A percentile compares a stretch with the other conserved stretches of the same genome.
These are phyloP conservation scores for Hordeum vulgare DNA, from an alignment of 176 grass and related monocot genomes.

Conservation along the genomic window MorexV3_pseudomolecules_assembly NC_058521.1:522796440-522796939, in stretches of 20 bases:
- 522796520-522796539: not conserved
- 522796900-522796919: too few relatives aligned
- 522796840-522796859: too few relatives aligned
- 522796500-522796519: not conserved
- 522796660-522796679: slow-evolving; percentile 14
- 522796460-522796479: not conserved
- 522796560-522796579: not conserved
- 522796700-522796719: slow-evolving; percentile 23
- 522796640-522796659: slow-evolving; percentile 14
- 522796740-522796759: not conserved
- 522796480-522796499: slow-evolving; percentile 2
- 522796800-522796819: too few relatives aligned
- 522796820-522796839: too few relatives aligned
- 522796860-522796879: too few relatives aligned
- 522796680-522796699: slow-evolving; percentile 2
- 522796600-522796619: slow-evolving; percentile 18
- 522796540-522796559: not conserved
- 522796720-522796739: slow-evolving; percentile 8
- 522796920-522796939: too few relatives aligned
- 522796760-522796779: too few relatives aligned
- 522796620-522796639: slow-evolving; percentile 42
- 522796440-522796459: not conserved
- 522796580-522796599: slow-evolving; percentile 12
- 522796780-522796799: too few relatives aligned
- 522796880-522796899: too few relatives aligned